Conservation (phyloP, 352 stramenopile genomes). For the Phytophthora sojae region DNA sequence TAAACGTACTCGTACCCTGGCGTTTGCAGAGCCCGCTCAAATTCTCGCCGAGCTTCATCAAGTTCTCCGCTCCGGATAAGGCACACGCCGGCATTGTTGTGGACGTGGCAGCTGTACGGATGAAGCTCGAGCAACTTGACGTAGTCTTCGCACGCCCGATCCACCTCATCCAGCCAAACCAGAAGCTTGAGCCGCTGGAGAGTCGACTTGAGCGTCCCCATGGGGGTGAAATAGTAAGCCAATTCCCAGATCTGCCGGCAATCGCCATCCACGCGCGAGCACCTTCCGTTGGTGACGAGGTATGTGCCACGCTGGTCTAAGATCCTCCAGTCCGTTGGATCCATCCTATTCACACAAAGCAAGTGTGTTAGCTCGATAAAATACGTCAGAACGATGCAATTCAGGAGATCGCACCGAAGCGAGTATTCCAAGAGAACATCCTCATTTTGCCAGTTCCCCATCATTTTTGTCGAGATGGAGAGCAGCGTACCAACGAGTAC, state of each 20-base stretch:
- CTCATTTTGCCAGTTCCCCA: constrained; percentile 30
- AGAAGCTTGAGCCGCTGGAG: constrained; percentile 34
- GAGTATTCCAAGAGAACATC: constrained; percentile 43
- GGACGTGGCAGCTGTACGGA: constrained; percentile 30
- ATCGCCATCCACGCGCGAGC: constrained; percentile 12
- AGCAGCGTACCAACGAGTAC: constrained; percentile 27
- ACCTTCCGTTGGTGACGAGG: constrained; percentile 13
- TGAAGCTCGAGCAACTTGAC: constrained; percentile 21
- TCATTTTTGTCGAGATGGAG: constrained; percentile 18
- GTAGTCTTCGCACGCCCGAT: constrained; percentile 33
- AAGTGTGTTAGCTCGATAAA: background rate
- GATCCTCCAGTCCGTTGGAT: constrained; percentile 66
- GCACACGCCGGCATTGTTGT: constrained; percentile 47
- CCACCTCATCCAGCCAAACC: constrained; percentile 16
- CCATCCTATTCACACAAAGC: constrained; percentile 34
- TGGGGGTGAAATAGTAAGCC: constrained; percentile 34
- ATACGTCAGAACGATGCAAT: background rate
- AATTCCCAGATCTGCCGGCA: constrained; percentile 33
- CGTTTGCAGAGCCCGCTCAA: constrained; percentile 24
- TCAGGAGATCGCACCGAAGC: constrained; percentile 28
- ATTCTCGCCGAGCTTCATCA: constrained; percentile 28
- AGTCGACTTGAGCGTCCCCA: constrained; percentile 36
- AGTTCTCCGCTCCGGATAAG: constrained; percentile 16
- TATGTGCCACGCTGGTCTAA: constrained; percentile 40
- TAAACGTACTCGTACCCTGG: constrained; percentile 27